phyloP scores from a whole-genome alignment of 306 rosid species.

The Rosa lucieae region DNA sequence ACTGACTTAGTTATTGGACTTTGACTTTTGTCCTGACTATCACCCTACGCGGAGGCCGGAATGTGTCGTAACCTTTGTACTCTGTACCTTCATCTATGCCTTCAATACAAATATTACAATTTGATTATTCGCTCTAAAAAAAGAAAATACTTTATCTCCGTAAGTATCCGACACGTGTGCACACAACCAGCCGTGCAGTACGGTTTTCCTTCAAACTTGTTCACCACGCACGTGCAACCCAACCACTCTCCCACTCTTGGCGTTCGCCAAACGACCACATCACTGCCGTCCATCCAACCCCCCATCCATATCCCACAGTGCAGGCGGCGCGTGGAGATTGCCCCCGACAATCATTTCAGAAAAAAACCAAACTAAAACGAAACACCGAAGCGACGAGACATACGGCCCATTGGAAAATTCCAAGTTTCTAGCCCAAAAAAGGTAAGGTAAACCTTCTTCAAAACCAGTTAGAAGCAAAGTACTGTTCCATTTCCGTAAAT shows the following conservation, averaged over 20 bases:
- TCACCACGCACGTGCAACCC: not conserved
- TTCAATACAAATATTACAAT: too few species aligned
- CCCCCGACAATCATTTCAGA: too few species aligned
- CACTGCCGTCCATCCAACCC: not conserved
- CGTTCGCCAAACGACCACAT: not conserved
- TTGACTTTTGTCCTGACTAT: too few species aligned
- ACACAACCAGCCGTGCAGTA: not conserved
- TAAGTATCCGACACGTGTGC: not conserved
- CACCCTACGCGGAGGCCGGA: too few species aligned
- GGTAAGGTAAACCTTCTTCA: not conserved
- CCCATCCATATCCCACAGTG: not conserved
- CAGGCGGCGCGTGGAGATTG: not conserved
- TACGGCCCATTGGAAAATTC: conserved; percentile 7
- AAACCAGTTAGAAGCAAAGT: not conserved
- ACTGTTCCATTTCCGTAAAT: conserved; percentile 17
- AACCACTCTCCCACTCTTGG: not conserved
- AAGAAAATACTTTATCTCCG: not conserved
- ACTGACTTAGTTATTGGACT: too few species aligned
- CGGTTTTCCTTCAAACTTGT: conserved; percentile 1
- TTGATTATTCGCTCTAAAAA: too few species aligned
- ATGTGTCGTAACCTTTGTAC: too few species aligned
- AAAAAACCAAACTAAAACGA: not conserved
- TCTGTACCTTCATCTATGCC: too few species aligned
- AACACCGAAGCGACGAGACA: not conserved
- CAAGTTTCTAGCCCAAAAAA: too few species aligned